phyloP scores from a whole-genome alignment of 768 basidiomycete genomes.

The Termitomyces sp. region DNA sequence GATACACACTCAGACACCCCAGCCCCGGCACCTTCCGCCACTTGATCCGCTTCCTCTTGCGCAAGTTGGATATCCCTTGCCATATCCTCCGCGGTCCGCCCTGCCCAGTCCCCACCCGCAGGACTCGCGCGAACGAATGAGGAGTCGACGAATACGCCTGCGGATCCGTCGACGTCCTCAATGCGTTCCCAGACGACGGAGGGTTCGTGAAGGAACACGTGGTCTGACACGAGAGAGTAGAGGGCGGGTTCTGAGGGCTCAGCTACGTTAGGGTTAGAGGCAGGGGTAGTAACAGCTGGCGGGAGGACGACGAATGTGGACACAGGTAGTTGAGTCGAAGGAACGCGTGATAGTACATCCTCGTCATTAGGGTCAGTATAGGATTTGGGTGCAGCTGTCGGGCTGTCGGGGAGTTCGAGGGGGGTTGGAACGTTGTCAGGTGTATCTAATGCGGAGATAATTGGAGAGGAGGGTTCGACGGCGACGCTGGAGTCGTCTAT shows the following conservation, averaged over 20 bases:
- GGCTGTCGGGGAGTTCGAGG: slow-evolving; percentile 1
- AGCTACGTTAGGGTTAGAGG: not conserved
- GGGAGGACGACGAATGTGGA: not conserved
- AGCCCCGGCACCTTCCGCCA: slow-evolving; percentile 10
- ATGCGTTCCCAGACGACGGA: slow-evolving; percentile 88
- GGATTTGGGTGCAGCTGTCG: slow-evolving; percentile 1
- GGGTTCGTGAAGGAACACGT: slow-evolving; percentile 70
- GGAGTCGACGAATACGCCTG: slow-evolving; percentile 73
- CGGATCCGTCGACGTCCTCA: slow-evolving; percentile 81
- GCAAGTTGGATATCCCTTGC: slow-evolving; percentile 38
- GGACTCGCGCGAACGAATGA: slow-evolving; percentile 59
- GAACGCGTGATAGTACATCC: not conserved
- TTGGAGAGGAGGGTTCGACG: slow-evolving; percentile 1
- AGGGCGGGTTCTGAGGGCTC: slow-evolving; percentile 35
- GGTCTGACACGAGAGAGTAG: slow-evolving; percentile 83
- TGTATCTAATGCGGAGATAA: slow-evolving; percentile 1
- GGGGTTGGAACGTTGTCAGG: slow-evolving; percentile 6
- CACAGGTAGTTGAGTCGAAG: not conserved
- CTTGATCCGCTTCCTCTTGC: slow-evolving; percentile 24
- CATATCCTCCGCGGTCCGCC: slow-evolving; percentile 60
- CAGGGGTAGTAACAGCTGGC: not conserved
- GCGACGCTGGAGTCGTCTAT: not conserved
- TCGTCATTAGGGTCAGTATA: slow-evolving; percentile 9
- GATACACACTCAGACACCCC: slow-evolving; percentile 55
- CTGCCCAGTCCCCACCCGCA: slow-evolving; percentile 77